phyloP scores from a whole-genome alignment of 148 eudicot genomes.

The Camellia japonica region DNA sequence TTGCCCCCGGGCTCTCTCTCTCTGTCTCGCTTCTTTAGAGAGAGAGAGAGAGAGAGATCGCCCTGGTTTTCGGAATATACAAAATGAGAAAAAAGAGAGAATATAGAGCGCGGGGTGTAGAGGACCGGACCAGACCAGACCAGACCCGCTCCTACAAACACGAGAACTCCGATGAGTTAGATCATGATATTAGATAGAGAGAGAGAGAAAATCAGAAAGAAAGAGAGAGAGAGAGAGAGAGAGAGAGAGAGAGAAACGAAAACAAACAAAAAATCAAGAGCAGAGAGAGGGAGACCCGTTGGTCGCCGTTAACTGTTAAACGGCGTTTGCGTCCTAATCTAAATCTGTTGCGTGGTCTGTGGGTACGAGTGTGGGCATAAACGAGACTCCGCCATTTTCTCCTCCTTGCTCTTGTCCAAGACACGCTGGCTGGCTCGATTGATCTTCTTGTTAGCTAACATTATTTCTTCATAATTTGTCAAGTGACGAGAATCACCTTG shows the following conservation, averaged over 20 bases:
- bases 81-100: not conserved
- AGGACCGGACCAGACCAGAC: not conserved
- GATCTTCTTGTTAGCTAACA: not conserved
- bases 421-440: not conserved
- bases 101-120: not conserved
- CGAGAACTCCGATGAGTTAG: conserved; percentile 23
- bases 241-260: not conserved
- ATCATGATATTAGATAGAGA: conserved; percentile 14
- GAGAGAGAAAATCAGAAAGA: too few species aligned
- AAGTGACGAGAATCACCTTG: not conserved
- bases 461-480: not conserved
- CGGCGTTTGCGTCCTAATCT: conserved; percentile 1
- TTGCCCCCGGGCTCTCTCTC: not conserved
- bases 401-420: not conserved
- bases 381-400: too few species aligned
- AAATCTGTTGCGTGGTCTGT: not conserved
- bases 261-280: not conserved
- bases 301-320: conserved; percentile 16
- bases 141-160: conserved; percentile 16
- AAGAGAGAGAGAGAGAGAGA: not conserved
- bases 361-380: not conserved
- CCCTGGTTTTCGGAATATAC: not conserved
- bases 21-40: not conserved
- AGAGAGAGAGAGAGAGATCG: conserved; percentile 14
- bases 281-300: not conserved